Conservation (phyloP, 2,329 filamentous ascomycete genomes). For the Penicillium palitans region DNA sequence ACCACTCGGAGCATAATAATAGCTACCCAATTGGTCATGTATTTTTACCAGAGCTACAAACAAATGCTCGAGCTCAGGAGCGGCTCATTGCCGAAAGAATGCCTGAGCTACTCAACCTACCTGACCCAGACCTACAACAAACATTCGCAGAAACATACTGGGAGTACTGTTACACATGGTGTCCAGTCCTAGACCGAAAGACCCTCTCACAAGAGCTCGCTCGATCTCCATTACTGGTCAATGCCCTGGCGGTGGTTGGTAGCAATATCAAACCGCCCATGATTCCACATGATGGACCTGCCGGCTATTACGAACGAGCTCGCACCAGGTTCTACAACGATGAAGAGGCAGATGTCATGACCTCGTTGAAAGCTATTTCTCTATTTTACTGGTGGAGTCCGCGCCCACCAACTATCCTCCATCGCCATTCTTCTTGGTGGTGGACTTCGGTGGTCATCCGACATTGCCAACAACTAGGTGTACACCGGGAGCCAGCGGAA, state of each 20-base stretch:
- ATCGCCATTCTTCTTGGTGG: slow-evolving; percentile 48
- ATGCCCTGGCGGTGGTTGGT: slow-evolving; percentile 42
- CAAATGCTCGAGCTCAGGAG: slow-evolving; percentile 18
- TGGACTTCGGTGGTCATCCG: slow-evolving; percentile 49
- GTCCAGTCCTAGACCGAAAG: slow-evolving; percentile 42
- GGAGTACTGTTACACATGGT: slow-evolving; percentile 48
- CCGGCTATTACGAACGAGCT: slow-evolving; percentile 44
- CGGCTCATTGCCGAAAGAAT: slow-evolving; percentile 14
- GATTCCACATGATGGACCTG: slow-evolving; percentile 42
- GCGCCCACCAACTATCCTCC: slow-evolving; percentile 37
- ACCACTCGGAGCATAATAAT: slow-evolving; percentile 16
- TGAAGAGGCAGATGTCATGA: slow-evolving; percentile 42
- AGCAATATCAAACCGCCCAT: slow-evolving; percentile 48
- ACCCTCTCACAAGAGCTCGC: slow-evolving; percentile 34
- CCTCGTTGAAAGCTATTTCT: slow-evolving; percentile 39
- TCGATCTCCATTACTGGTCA: slow-evolving; percentile 18
- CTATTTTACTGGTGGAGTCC: slow-evolving; percentile 52
- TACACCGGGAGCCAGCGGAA: slow-evolving; percentile 42
- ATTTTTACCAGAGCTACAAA: slow-evolving; percentile 17
- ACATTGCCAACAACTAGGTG: slow-evolving; percentile 48
- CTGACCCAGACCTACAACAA: slow-evolving; percentile 36
- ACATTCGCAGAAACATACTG: slow-evolving; percentile 48
- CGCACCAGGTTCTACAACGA: slow-evolving; percentile 45
- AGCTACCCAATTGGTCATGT: slow-evolving; percentile 16
- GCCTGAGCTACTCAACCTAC: slow-evolving; percentile 7